These are phyloP conservation scores for Arthrinium puccinioides DNA, from an alignment of 2,329 filamentous ascomycete species.

Conservation along the genomic window DNA sequence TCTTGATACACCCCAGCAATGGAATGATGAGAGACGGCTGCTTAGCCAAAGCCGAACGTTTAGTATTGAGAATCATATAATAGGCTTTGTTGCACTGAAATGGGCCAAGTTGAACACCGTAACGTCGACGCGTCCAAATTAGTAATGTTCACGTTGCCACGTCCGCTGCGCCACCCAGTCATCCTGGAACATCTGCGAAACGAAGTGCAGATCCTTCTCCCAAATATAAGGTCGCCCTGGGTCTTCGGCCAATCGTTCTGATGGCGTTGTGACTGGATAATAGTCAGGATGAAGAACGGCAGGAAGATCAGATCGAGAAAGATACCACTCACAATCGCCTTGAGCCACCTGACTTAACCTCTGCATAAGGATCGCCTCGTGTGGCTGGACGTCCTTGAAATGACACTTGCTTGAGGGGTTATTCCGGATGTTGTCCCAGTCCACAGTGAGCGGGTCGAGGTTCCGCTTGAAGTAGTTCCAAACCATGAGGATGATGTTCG, in stretches of 20 bases:
- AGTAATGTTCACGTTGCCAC: slow-evolving; percentile 6
- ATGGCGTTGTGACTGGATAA: background rate
- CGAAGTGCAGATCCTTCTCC: slow-evolving; percentile 37
- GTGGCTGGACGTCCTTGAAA: slow-evolving; percentile 19
- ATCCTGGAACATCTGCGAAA: slow-evolving; percentile 37
- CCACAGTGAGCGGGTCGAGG: slow-evolving; percentile 18
- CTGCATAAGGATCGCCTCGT: slow-evolving; percentile 19
- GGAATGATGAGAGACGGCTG: too few species aligned
- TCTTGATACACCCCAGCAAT: too few species aligned
- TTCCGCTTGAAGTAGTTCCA: slow-evolving; percentile 44
- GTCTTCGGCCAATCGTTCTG: background rate
- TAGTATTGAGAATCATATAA: too few species aligned
- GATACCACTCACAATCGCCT: background rate
- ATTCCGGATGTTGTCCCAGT: slow-evolving; percentile 18
- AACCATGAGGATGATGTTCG: slow-evolving; percentile 36
- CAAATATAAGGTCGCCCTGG: slow-evolving; percentile 13
- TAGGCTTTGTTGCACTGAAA: too few species aligned
- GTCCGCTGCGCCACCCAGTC: slow-evolving; percentile 26
- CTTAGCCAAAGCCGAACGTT: too few species aligned
- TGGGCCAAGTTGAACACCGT: too few species aligned
- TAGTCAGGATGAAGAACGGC: background rate
- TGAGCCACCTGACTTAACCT: slow-evolving; percentile 7
- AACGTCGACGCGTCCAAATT: too few species aligned
- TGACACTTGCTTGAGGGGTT: slow-evolving; percentile 15
- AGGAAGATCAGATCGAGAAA: too few species aligned